A percentile compares a stretch with the other conserved stretches of the same genome.
These are phyloP conservation scores for Colletotrichum sp. DNA, from an alignment of 2,329 filamentous ascomycete genomes.

Conservation along the genomic window DNA sequence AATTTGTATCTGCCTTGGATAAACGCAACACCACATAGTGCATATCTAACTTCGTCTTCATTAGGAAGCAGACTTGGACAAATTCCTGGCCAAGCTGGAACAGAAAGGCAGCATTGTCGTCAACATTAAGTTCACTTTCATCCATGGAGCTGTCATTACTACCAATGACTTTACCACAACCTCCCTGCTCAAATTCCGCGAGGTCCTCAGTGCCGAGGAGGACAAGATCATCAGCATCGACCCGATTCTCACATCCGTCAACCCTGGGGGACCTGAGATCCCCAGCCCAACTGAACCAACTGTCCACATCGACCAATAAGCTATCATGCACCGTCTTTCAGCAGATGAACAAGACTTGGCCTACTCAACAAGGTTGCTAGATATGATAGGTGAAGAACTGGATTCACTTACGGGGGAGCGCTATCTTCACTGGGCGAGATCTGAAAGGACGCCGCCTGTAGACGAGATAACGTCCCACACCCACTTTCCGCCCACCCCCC, in stretches of 20 bases:
- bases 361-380: neutral
- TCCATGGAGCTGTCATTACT: constrained; percentile 6
- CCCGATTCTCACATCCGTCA: neutral
- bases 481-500: too few relatives aligned
- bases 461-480: too few relatives aligned
- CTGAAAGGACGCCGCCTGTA: neutral
- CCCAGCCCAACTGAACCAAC: neutral
- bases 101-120: neutral
- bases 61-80: neutral
- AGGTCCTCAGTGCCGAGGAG: neutral
- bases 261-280: neutral
- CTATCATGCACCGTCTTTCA: neutral
- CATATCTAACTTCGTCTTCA: neutral
- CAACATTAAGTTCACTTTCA: neutral
- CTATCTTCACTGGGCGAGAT: neutral
- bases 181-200: neutral
- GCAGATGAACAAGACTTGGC: neutral
- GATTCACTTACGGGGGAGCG: neutral
- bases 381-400: neutral
- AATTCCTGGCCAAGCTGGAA: neutral
- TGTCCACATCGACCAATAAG: neutral
- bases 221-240: neutral
- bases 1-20: neutral
- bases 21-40: neutral
- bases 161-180: neutral